Evolutionary conservation across 345 rosid genomes (phyloP).

Genomic region (Arabidopsis arenosa): DNA sequence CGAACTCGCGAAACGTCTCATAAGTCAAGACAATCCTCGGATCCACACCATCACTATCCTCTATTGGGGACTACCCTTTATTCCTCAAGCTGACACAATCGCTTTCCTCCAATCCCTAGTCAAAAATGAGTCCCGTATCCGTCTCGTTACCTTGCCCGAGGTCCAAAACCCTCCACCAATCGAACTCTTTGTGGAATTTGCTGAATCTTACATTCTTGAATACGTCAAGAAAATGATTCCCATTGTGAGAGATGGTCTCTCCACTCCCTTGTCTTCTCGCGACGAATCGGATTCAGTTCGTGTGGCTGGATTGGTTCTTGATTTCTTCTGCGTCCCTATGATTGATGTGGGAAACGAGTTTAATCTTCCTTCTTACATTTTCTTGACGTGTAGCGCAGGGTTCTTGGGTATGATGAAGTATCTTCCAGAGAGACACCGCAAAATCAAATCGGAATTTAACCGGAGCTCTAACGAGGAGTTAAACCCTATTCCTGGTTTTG

Average conservation of each 20-base stretch:
- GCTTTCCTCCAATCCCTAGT: slow-evolving; percentile 19
- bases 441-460: slow-evolving; percentile 22
- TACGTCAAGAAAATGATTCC: slow-evolving; percentile 33
- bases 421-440: slow-evolving; percentile 40
- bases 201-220: slow-evolving; percentile 34
- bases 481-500: slow-evolving; percentile 41
- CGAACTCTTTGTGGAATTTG: slow-evolving; percentile 15
- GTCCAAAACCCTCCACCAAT: slow-evolving; percentile 32
- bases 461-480: slow-evolving; percentile 21
- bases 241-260: slow-evolving; percentile 6
- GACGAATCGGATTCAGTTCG: slow-evolving; percentile 29
- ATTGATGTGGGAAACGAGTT: slow-evolving; percentile 51
- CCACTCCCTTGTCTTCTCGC: slow-evolving; percentile 18
- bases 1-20: slow-evolving; percentile 51
- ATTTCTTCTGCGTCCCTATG: slow-evolving; percentile 51
- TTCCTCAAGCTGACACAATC: not conserved
- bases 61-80: slow-evolving; percentile 30
- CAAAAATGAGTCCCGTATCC: slow-evolving; percentile 18
- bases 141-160: slow-evolving; percentile 17
- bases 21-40: slow-evolving; percentile 35
- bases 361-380: slow-evolving; percentile 55
- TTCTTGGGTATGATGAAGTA: slow-evolving; percentile 51
- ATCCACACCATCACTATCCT: slow-evolving; percentile 35
- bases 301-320: slow-evolving; percentile 51
- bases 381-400: slow-evolving; percentile 47